phyloP scores from a whole-genome alignment of 352 stramenopile species.

The Elongisporangium anandrum region DNA sequence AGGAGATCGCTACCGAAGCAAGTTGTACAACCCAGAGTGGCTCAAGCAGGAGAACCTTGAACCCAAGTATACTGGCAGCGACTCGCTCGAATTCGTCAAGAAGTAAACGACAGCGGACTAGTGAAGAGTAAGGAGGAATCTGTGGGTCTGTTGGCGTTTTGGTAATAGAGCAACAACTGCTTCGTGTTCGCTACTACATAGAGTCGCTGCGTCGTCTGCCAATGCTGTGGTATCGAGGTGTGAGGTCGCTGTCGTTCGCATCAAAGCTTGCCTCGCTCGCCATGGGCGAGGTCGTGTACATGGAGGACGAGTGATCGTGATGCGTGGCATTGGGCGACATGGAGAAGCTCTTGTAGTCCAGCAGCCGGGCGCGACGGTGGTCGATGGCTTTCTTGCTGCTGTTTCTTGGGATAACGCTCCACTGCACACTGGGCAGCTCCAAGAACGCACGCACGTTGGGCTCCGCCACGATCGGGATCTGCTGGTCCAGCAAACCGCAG shows the following conservation, averaged over 20 bases:
- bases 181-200: too few relatives aligned
- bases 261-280: slow-evolving; percentile 13
- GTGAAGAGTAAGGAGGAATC: slow-evolving; percentile 7
- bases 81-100: slow-evolving; percentile 33
- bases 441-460: slow-evolving; percentile 63
- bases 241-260: slow-evolving; percentile 14
- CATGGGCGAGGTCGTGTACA: slow-evolving; percentile 21
- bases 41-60: slow-evolving; percentile 53
- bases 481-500: slow-evolving; percentile 57
- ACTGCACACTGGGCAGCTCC: slow-evolving; percentile 60
- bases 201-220: slow-evolving; percentile 42
- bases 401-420: slow-evolving; percentile 55
- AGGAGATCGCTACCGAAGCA: slow-evolving; percentile 76
- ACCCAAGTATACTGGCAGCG: slow-evolving; percentile 11
- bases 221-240: slow-evolving; percentile 26
- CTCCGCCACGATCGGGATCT: slow-evolving; percentile 63
- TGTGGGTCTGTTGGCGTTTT: not conserved
- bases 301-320: slow-evolving; percentile 10
- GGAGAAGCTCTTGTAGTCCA: slow-evolving; percentile 15
- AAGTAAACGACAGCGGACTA: slow-evolving; percentile 5
- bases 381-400: slow-evolving; percentile 1
- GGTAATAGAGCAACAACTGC: too few relatives aligned
- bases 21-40: slow-evolving; percentile 78
- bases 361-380: not conserved
- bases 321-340: slow-evolving; percentile 12